phyloP scores from a whole-genome alignment of 371 early-diverging fungal species.

The Zopfochytrium polystomum region DNA sequence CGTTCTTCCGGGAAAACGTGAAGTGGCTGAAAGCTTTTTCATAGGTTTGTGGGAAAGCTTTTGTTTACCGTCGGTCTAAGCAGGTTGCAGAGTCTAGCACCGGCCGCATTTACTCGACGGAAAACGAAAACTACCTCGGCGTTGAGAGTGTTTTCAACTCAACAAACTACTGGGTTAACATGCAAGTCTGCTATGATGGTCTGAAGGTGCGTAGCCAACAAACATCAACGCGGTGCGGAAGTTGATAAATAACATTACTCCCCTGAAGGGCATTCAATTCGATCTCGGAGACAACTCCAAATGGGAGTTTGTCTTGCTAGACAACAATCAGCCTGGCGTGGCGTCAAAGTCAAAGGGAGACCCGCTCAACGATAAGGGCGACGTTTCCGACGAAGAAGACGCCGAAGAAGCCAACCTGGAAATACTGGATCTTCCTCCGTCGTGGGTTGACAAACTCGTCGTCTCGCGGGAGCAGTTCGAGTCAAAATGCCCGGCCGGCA shows the following conservation, averaged over 20 bases:
- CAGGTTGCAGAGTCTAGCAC: constrained; percentile 45
- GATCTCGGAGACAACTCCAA: constrained; percentile 56
- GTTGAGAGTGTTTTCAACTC: constrained; percentile 55
- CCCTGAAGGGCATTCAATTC: constrained; percentile 50
- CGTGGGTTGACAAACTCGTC: constrained; percentile 47
- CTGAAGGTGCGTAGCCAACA: constrained; percentile 34
- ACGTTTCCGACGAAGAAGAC: constrained; percentile 47
- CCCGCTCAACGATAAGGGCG: constrained; percentile 38
- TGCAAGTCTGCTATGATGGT: constrained; percentile 58
- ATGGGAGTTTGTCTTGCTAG: constrained; percentile 57
- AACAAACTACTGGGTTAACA: constrained; percentile 58
- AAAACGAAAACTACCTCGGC: constrained; percentile 51
- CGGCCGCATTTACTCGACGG: constrained; percentile 43
- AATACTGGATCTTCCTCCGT: constrained; percentile 48
- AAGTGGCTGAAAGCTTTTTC: constrained; percentile 55
- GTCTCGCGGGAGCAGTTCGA: constrained; percentile 48
- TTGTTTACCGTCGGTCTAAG: background rate
- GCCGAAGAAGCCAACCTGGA: constrained; percentile 26
- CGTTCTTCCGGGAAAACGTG: constrained; percentile 53
- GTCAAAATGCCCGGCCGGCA: constrained; percentile 44
- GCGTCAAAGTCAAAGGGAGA: constrained; percentile 16
- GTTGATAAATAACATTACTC: no score
- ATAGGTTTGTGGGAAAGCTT: constrained; percentile 33
- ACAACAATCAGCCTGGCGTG: constrained; percentile 47
- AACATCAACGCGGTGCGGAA: constrained; percentile 1